phyloP scores from a whole-genome alignment of 805 yeast species.

The Candida dajiaensis region DNA sequence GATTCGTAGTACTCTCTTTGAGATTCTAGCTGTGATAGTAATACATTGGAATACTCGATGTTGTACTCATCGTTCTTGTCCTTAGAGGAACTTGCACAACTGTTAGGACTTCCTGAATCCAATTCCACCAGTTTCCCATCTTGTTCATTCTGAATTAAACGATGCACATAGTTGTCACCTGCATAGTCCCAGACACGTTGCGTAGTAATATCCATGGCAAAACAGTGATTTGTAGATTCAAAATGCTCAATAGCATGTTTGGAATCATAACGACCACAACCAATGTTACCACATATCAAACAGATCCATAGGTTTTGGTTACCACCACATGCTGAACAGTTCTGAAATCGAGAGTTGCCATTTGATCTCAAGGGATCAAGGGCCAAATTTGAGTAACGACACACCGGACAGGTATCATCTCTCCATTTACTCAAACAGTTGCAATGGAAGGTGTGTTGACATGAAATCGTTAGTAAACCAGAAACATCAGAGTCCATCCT shows the following conservation, averaged over 20 bases:
- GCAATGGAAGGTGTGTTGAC: slow-evolving; percentile 92
- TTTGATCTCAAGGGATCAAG: slow-evolving; percentile 15
- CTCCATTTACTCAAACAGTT: slow-evolving; percentile 84
- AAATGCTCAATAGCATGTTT: slow-evolving; percentile 86
- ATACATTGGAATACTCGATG: slow-evolving; percentile 72
- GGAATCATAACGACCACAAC: slow-evolving; percentile 82
- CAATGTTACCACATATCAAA: slow-evolving; percentile 84
- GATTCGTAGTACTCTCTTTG: slow-evolving; percentile 79
- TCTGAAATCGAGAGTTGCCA: slow-evolving; percentile 16
- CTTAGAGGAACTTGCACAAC: slow-evolving; percentile 8
- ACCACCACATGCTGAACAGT: slow-evolving; percentile 54
- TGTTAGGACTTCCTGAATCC: slow-evolving; percentile 9
- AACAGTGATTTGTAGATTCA: slow-evolving; percentile 73
- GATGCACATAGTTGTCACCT: slow-evolving; percentile 84
- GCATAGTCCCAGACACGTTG: slow-evolving; percentile 95
- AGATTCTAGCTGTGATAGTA: slow-evolving; percentile 76
- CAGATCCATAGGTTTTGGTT: slow-evolving; percentile 79
- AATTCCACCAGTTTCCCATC: slow-evolving; percentile 90
- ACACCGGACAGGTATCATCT: slow-evolving; percentile 87
- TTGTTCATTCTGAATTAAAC: slow-evolving; percentile 74
- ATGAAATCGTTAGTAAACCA: slow-evolving; percentile 81
- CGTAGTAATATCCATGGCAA: slow-evolving; percentile 79
- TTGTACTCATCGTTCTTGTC: slow-evolving; percentile 55
- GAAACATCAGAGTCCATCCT: slow-evolving; percentile 76
- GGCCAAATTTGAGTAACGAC: slow-evolving; percentile 61